These are phyloP conservation scores for Picochlorum sp. DNA, from an alignment of 139 green algal species.

Conservation along the genomic window DNA sequence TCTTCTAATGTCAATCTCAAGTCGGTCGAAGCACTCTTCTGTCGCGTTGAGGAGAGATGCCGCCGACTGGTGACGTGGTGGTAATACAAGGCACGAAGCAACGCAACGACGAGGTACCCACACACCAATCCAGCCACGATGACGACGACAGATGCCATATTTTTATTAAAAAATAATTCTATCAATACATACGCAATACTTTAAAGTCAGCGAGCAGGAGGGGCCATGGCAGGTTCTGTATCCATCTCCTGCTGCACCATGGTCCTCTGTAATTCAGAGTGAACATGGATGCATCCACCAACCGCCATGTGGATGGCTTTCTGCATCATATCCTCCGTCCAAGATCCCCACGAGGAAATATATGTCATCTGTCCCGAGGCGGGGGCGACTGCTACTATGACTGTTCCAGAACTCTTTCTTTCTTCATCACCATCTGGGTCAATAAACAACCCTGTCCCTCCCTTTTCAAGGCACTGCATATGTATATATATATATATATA, in stretches of 20 bases:
- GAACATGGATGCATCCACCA: constrained; percentile 52
- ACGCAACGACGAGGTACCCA: background rate
- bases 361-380: constrained; percentile 38
- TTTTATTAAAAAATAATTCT: background rate
- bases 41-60: background rate
- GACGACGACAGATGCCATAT: background rate
- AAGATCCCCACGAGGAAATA: constrained; percentile 39
- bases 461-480: background rate
- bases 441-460: constrained; percentile 49
- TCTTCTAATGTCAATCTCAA: constrained; percentile 46
- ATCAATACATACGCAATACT: too few species aligned
- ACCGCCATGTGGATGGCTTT: constrained; percentile 54
- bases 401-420: constrained; percentile 29
- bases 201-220: too few species aligned
- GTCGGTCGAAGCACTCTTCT: background rate
- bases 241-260: too few species aligned
- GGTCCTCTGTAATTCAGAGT: constrained; percentile 21
- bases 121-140: background rate
- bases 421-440: constrained; percentile 49
- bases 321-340: constrained; percentile 24
- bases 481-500: background rate
- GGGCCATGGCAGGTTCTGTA: too few species aligned
- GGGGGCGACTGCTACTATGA: constrained; percentile 49
- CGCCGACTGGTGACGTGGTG: background rate
- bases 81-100: background rate